Evolutionary conservation across 768 basidiomycete species (phyloP).

Genomic region (Hortiboletus campestris): DNA sequence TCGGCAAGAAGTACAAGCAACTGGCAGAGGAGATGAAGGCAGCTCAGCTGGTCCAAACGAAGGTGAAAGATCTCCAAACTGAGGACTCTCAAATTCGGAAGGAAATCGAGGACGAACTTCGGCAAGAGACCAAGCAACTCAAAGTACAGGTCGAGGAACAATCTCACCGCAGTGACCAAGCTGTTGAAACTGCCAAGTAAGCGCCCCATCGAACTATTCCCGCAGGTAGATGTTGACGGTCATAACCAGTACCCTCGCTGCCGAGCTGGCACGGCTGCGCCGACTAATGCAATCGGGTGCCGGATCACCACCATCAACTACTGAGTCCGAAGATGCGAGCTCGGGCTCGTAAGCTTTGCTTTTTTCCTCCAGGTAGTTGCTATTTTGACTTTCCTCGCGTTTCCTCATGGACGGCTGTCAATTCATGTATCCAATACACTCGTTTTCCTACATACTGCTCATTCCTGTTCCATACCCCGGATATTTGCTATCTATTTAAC

Average conservation of each 20-base stretch:
- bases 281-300: conserved; percentile 67
- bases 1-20: conserved; percentile 67
- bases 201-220: conserved; percentile 18
- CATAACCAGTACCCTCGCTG: conserved; percentile 48
- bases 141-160: conserved; percentile 54
- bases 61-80: conserved; percentile 48
- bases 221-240: not conserved
- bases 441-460: conserved; percentile 20
- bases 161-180: conserved; percentile 52
- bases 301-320: conserved; percentile 25
- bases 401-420: conserved; percentile 27
- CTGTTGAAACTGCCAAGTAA: conserved; percentile 61
- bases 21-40: conserved; percentile 62
- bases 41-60: conserved; percentile 44
- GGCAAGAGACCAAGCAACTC: conserved; percentile 53
- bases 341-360: conserved; percentile 11
- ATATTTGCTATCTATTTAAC: conserved; percentile 20
- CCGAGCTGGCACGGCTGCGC: conserved; percentile 66
- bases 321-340: conserved; percentile 11
- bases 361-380: not conserved
- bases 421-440: conserved; percentile 34
- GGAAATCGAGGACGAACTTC: conserved; percentile 62
- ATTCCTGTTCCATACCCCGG: conserved; percentile 28
- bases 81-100: conserved; percentile 49
- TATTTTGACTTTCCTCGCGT: conserved; percentile 4